Evolutionary conservation across 805 yeast genomes (phyloP), one percentile per base, ranked within the genome.

Genomic region (Metschnikowia lochheadii): DNA sequence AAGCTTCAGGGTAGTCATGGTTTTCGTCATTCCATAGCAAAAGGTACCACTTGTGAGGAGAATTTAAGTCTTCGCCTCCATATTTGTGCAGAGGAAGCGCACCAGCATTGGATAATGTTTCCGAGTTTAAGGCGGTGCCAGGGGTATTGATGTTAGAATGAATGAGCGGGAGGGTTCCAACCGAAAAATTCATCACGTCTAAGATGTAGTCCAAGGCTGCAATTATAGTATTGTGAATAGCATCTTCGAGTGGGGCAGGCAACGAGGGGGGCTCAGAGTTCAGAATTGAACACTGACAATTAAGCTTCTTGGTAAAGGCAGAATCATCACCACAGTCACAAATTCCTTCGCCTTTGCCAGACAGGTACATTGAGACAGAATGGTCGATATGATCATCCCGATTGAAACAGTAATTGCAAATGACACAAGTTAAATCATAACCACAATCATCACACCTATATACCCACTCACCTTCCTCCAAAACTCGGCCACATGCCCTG

Each of bases 21-120:
- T 73, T 75, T 59, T 87, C 94, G 61, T 87, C 95, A 63, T 87
- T 87, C 86, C 91, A 87, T n/a, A 85, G 70, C 20, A 84, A 61
- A 32, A 86, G 69, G 39, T 72, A 66, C 69, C 78, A 83, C 38
- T 47, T 44, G 13, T 70, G 50, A 13, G 49, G 44, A 1, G 72
- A 52, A 56, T 76, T 74, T 7, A 18, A 20, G 55, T 75, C 80
- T 8, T 46, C 53, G 0, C 55, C 64, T 10, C 69, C 72, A 50
- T 76, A 76, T 23, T 55, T 57, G 18, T 54, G 55, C 3, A 53
- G 40, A 0, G 77, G 70, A 6, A 76, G 62, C 3, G 65, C 55
- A 2, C 76, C 60, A 14, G 56, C 47, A 32, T 73, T 63, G 2
- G 78, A 70, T 20, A 67, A 40, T 1, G 45, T 52, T 45, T 59